phyloP scores from a whole-genome alignment of 441 rosid species.

The Gossypium gossypioides region DNA sequence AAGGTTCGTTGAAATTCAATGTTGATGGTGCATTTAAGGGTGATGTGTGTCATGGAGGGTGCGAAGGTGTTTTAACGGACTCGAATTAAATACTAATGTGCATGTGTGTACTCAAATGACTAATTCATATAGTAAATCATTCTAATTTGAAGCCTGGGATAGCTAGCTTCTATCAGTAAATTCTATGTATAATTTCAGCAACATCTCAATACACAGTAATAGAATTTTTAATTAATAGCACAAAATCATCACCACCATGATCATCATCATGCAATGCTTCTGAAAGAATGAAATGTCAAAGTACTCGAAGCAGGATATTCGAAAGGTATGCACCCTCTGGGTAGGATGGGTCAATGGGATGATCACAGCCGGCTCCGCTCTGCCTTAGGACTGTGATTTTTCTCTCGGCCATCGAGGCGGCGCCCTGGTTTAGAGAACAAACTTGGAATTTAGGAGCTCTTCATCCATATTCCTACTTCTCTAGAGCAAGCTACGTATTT shows the following conservation, averaged over 20 bases:
- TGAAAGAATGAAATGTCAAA: neutral
- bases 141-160: neutral
- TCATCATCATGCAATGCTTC: neutral
- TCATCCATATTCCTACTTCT: neutral
- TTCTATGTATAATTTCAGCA: neutral
- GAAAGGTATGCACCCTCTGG: slow-evolving; percentile 80
- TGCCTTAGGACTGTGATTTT: slow-evolving; percentile 53
- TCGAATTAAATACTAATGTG: too few species aligned
- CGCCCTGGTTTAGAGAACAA: slow-evolving; percentile 29
- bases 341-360: slow-evolving; percentile 73
- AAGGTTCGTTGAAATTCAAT: too few species aligned
- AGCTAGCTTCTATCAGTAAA: neutral
- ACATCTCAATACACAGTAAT: neutral
- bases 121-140: neutral
- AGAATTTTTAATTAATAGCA: neutral
- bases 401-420: slow-evolving; percentile 57
- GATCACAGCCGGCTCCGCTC: slow-evolving; percentile 76
- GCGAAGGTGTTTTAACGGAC: too few species aligned
- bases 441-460: neutral
- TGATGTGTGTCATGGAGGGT: too few species aligned
- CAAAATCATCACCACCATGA: neutral
- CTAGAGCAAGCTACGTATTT: neutral
- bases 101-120: too few species aligned
- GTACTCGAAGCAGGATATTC: slow-evolving; percentile 24
- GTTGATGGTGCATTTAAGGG: too few species aligned